Percentiles rank a stretch among this genome's conserved stretches.
Evolutionary conservation across 768 basidiomycete genomes (phyloP).

Genomic region (Boletales sp.): DNA sequence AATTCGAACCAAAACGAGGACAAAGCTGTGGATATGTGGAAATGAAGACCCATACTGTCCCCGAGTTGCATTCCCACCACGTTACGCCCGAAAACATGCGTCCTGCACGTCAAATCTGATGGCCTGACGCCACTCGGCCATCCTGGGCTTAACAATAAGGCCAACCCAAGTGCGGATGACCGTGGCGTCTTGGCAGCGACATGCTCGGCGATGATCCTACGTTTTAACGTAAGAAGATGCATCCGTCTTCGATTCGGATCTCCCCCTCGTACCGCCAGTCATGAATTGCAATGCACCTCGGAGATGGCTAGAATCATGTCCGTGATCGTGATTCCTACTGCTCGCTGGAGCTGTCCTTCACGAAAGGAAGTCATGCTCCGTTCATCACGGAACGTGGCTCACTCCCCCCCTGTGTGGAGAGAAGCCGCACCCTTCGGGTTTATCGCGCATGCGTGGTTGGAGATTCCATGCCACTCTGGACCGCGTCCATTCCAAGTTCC

Average conservation of each 20-base stretch:
- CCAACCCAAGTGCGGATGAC: slow-evolving; percentile 24
- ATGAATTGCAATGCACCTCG: not conserved
- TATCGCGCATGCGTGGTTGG: not conserved
- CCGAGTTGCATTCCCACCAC: not conserved
- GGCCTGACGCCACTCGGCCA: slow-evolving; percentile 46
- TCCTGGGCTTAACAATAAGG: slow-evolving; percentile 46
- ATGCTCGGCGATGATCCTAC: slow-evolving; percentile 25
- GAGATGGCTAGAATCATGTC: slow-evolving; percentile 5
- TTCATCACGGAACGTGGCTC: slow-evolving; percentile 15
- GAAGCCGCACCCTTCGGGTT: slow-evolving; percentile 13
- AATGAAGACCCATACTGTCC: too few species aligned
- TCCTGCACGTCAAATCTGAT: slow-evolving; percentile 31
- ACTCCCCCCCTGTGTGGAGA: slow-evolving; percentile 12
- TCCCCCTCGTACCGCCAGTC: not conserved
- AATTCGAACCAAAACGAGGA: too few species aligned
- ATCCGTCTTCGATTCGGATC: not conserved
- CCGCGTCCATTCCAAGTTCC: slow-evolving; percentile 42
- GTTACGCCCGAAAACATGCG: slow-evolving; percentile 1
- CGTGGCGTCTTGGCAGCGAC: slow-evolving; percentile 42
- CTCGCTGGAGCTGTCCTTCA: slow-evolving; percentile 51
- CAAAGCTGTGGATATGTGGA: too few species aligned
- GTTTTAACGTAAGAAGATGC: slow-evolving; percentile 17
- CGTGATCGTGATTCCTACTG: slow-evolving; percentile 3
- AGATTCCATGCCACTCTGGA: not conserved
- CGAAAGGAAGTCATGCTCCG: slow-evolving; percentile 44